Base-by-base conservation (phyloP, 2,329 filamentous ascomycete species). In the Aspergillus sp. region DNA sequence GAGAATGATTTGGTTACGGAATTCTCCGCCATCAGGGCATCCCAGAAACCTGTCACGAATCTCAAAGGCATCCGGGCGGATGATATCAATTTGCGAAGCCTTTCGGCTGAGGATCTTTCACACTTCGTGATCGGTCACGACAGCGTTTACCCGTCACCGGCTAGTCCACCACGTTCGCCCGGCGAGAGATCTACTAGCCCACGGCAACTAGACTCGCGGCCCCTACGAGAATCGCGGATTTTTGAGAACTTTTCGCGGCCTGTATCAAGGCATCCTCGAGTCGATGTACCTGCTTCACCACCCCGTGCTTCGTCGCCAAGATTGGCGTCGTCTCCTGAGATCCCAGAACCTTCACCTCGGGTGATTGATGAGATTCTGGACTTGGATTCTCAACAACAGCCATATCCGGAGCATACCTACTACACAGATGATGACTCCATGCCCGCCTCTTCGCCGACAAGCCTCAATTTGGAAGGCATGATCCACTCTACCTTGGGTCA, bases 171-270 rank as follows among this genome's bases (percentile, higher is more conserved):
- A 32, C 57, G 61, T 30, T 69, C 71, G 53, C 66, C 72, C n/a
- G 61, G 63, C 20, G 61, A 68, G 47, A 62, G 60, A 15, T 62
- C 68, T n/a, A 50, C 53, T 15, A 69, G 64, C 42, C 70, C 67
- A 15, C 62, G 58, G 15, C 58, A 56, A 62, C 60, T 62, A 62
- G 58, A 53, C 41, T 48, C 36, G 61, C 66, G 54, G 59, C 63
- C 58, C 36, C 64, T 66, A 53, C 59, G 69, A 38, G 64, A 71
- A 51, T 76, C 77, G 48, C 75, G 74, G 42, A 71, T 69, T 12
- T 73, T 80, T 20, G 82, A 84, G 57, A 84, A 82, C 64, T 84
- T 84, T 65, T 84, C 81, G 24, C 78, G 80, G n/a, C 80, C 81
- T 3, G 78, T 76, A 22, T 69, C 79, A 4, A 76, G 72, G 59